Evolutionary conservation across 257 asterid species (phyloP).

Genomic region (Nicotiana knightiana): DNA sequence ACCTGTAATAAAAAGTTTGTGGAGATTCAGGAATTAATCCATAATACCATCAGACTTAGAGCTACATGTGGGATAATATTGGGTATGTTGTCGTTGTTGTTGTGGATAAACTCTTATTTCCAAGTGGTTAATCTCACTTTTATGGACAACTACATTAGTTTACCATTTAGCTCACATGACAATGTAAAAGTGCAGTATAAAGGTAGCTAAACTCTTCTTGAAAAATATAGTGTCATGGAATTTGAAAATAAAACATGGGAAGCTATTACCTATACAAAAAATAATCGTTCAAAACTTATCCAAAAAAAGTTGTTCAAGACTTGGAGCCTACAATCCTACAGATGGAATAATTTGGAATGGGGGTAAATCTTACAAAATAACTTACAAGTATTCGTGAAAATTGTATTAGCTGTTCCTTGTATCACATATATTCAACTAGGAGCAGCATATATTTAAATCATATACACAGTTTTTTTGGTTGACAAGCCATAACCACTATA

Average conservation of each 20-base stretch:
- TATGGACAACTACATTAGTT: background rate
- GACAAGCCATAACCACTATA: background rate
- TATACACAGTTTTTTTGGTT: background rate
- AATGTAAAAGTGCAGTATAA: background rate
- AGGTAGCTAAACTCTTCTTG: background rate
- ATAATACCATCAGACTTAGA: background rate
- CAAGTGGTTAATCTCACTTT: too few species aligned
- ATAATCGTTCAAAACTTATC: background rate
- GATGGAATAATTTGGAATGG: background rate
- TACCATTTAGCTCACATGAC: too few species aligned
- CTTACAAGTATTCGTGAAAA: background rate
- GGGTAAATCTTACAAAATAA: background rate
- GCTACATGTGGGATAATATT: background rate
- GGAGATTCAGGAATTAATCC: background rate
- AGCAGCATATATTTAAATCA: too few species aligned
- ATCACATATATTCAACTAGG: background rate
- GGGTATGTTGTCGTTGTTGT: too few species aligned
- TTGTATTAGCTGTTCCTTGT: background rate
- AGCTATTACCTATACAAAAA: background rate
- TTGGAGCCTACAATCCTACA: background rate
- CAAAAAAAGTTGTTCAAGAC: background rate
- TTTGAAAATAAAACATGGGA: background rate
- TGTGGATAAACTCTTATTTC: background rate
- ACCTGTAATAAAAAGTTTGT: background rate
- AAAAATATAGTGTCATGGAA: background rate